phyloP scores from a whole-genome alignment of 1,284 basidiomycete species.

The Ganoderma multipileum region DNA sequence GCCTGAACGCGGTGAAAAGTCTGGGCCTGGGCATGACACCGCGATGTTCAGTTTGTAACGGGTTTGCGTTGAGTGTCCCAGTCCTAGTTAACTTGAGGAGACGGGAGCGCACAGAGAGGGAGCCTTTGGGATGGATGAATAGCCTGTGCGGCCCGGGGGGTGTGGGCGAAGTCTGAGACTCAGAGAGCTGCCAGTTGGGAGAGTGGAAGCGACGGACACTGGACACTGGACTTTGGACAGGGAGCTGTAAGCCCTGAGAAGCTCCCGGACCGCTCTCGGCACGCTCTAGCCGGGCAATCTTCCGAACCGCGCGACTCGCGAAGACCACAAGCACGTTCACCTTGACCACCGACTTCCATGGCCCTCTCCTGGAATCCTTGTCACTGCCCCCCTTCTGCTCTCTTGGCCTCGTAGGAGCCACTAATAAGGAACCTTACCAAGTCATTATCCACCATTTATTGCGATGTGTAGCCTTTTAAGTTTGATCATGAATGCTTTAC shows the following conservation, averaged over 20 bases:
- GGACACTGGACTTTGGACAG: too few relatives aligned
- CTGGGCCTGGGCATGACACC: not conserved
- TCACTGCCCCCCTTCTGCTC: not conserved
- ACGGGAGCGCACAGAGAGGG: too few relatives aligned
- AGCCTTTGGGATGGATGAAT: too few relatives aligned
- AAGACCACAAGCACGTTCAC: not conserved
- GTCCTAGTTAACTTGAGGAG: not conserved
- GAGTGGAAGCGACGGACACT: not conserved
- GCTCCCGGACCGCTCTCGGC: not conserved
- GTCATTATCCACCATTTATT: not conserved
- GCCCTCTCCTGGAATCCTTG: not conserved
- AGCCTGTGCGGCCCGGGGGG: too few relatives aligned
- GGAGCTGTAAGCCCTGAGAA: too few relatives aligned
- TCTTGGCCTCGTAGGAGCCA: not conserved
- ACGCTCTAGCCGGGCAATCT: not conserved
- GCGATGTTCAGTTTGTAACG: not conserved
- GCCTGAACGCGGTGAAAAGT: conserved; percentile 1
- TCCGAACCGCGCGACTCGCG: too few relatives aligned
- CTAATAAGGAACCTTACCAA: not conserved
- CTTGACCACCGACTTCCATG: not conserved
- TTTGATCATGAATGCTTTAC: too few relatives aligned
- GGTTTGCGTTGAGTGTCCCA: too few relatives aligned
- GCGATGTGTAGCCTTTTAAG: not conserved
- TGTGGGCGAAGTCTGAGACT: too few relatives aligned
- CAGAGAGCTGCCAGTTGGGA: too few relatives aligned